Evolutionary conservation across 345 rosid species (phyloP).

Genomic region (Physaria fendleri): DNA sequence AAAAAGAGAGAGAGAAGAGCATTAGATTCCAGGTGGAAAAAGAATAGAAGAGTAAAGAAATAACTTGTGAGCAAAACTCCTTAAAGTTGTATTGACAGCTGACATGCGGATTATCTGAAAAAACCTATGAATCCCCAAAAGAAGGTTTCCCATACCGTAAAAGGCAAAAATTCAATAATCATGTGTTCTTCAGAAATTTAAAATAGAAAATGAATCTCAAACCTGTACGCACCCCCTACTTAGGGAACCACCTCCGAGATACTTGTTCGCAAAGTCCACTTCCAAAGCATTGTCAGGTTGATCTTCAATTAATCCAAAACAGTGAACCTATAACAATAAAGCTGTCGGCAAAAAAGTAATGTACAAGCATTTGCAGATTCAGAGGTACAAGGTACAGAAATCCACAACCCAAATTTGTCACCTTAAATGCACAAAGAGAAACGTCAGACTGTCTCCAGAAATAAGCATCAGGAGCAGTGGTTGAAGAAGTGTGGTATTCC

Average conservation of each 20-base stretch:
- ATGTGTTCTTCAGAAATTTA: slow-evolving; percentile 8
- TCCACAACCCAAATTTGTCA: slow-evolving; percentile 17
- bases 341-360: background rate
- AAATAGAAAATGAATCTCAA: slow-evolving; percentile 6
- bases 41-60: background rate
- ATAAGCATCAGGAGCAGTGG: slow-evolving; percentile 45
- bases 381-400: background rate
- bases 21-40: background rate
- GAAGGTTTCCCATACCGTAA: slow-evolving; percentile 50
- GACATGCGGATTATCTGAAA: slow-evolving; percentile 1
- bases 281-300: slow-evolving; percentile 52
- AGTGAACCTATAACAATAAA: slow-evolving; percentile 38
- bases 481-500: slow-evolving; percentile 24
- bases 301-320: slow-evolving; percentile 73
- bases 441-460: slow-evolving; percentile 63
- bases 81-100: background rate
- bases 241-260: slow-evolving; percentile 90
- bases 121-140: slow-evolving; percentile 7
- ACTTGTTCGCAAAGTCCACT: slow-evolving; percentile 91
- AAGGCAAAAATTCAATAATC: slow-evolving; percentile 29
- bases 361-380: background rate
- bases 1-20: background rate
- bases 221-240: slow-evolving; percentile 90
- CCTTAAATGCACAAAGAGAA: slow-evolving; percentile 73
- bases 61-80: background rate